A percentile compares a stretch with the other conserved stretches of the same genome.
Conservation (phyloP, 768 basidiomycete species). For the Melanogaster broomeanus region DNA sequence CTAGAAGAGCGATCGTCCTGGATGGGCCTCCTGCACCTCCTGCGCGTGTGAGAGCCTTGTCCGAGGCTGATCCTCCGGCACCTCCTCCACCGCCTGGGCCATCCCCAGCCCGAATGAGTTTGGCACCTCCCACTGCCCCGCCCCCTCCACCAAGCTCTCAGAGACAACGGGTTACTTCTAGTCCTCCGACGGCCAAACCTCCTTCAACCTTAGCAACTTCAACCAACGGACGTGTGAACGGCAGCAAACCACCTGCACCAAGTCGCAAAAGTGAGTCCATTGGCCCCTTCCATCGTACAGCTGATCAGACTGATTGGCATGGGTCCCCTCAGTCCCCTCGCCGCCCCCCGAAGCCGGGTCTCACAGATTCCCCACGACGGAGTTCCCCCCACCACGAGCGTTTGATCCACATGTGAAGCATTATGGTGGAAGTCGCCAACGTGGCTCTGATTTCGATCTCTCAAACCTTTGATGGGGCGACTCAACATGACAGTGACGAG, state of each 20-base stretch:
- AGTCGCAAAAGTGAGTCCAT: constrained; percentile 49
- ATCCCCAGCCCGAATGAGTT: constrained; percentile 25
- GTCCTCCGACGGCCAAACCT: constrained; percentile 21
- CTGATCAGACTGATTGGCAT: constrained; percentile 11
- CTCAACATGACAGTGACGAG: background rate
- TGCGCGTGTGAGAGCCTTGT: constrained; percentile 44
- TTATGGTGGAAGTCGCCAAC: constrained; percentile 66
- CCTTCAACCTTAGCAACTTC: constrained; percentile 13
- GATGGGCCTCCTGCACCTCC: constrained; percentile 35
- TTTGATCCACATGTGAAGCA: constrained; percentile 51
- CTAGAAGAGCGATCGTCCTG: constrained; percentile 35
- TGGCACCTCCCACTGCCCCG: constrained; percentile 17
- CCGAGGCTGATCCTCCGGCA: constrained; percentile 41
- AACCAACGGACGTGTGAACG: constrained; percentile 27
- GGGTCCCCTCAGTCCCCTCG: constrained; percentile 43
- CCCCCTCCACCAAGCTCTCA: constrained; percentile 16
- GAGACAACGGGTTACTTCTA: constrained; percentile 27
- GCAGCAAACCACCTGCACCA: constrained; percentile 37
- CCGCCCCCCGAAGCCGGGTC: constrained; percentile 65
- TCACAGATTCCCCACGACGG: constrained; percentile 74
- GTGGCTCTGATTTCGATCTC: constrained; percentile 74
- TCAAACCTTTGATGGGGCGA: constrained; percentile 29
- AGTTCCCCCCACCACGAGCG: constrained; percentile 75
- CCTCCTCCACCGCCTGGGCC: constrained; percentile 34
- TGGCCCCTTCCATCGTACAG: background rate